phyloP scores from a whole-genome alignment of 345 rosid genomes.

The Populus pruinosa region DNA sequence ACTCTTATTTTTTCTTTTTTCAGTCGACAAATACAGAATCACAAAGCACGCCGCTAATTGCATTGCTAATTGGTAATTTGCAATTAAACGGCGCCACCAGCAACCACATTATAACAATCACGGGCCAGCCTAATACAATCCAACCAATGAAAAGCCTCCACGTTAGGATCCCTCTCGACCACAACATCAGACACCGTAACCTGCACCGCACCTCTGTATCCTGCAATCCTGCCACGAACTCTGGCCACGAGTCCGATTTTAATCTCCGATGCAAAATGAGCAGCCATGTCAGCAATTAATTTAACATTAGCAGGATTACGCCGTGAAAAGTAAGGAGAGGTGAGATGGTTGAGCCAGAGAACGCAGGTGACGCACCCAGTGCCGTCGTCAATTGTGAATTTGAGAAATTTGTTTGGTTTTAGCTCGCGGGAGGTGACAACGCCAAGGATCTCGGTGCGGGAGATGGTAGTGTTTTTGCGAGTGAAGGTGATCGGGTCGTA shows the following conservation, averaged over 20 bases:
- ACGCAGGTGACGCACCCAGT: constrained; percentile 63
- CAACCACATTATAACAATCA: constrained; percentile 3
- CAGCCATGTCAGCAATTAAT: constrained; percentile 45
- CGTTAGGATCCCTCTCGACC: constrained; percentile 73
- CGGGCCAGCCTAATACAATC: constrained; percentile 51
- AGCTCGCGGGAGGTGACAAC: constrained; percentile 49
- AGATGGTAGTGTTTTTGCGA: constrained; percentile 30
- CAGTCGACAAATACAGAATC: too few species aligned
- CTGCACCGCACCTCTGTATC: constrained; percentile 59
- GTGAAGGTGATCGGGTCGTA: constrained; percentile 34
- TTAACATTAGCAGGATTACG: constrained; percentile 42
- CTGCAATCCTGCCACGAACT: constrained; percentile 63
- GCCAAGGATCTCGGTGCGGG: constrained; percentile 67
- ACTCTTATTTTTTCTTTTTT: too few species aligned
- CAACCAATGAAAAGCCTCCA: constrained; percentile 76
- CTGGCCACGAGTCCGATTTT: constrained; percentile 55
- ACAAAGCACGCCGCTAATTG: too few species aligned
- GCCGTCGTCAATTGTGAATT: constrained; percentile 43
- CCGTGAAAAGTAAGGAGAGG: constrained; percentile 51
- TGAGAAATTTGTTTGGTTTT: constrained; percentile 57
- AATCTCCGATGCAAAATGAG: constrained; percentile 35
- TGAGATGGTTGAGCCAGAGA: constrained; percentile 77
- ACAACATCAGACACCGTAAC: constrained; percentile 57
- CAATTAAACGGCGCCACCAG: neutral
- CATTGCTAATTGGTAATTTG: neutral